phyloP scores from a whole-genome alignment of 345 rosid species.

The Litchi chinensis region DNA sequence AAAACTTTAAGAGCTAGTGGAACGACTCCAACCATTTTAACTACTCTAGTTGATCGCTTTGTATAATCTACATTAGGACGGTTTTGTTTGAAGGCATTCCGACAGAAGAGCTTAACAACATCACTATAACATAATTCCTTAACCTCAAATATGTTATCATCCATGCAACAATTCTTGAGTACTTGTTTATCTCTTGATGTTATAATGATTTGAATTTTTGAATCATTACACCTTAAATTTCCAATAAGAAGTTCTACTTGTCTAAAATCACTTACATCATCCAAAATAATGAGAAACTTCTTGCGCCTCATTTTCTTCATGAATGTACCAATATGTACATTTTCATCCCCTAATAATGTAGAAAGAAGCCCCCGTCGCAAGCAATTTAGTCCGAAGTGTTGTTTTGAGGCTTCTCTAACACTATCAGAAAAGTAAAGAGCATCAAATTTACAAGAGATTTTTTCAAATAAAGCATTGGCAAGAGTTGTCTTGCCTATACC shows the following conservation, averaged over 20 bases:
- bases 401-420: constrained; percentile 18
- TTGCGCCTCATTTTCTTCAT: constrained; percentile 14
- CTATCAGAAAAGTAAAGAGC: constrained; percentile 4
- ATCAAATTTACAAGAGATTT: background rate
- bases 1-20: constrained; percentile 20
- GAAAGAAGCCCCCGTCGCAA: constrained; percentile 13
- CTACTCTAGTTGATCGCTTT: background rate
- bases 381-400: no score
- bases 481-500: background rate
- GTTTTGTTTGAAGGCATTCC: background rate
- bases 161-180: background rate
- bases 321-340: constrained; percentile 14
- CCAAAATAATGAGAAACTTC: constrained; percentile 28
- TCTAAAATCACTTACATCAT: constrained; percentile 28
- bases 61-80: background rate
- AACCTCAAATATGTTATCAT: background rate
- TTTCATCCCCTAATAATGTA: constrained; percentile 17
- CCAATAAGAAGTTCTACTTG: constrained; percentile 23
- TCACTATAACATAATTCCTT: background rate
- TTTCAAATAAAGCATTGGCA: background rate
- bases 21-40: background rate
- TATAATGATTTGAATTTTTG: background rate
- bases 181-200: constrained; percentile 14
- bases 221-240: background rate
- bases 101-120: background rate